A percentile compares a stretch with the other conserved stretches of the same genome.
Evolutionary conservation across 208 protist genomes (phyloP).

Genomic region (Hexamita inflata): DNA sequence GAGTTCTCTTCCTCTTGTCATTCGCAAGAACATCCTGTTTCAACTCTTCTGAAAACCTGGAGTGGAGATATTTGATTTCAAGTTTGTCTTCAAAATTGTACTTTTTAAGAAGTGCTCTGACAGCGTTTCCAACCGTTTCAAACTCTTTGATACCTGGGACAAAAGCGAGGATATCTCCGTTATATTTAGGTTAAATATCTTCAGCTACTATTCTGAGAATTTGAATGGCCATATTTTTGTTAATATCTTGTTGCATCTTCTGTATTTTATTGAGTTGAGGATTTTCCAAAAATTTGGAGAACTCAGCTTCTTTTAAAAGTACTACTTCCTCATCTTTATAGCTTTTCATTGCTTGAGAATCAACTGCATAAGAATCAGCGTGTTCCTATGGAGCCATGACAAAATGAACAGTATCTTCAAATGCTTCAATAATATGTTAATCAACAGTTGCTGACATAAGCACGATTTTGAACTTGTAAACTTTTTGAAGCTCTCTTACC

Average conservation of each 20-base stretch:
- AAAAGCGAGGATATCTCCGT: background rate
- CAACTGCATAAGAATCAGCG: too few relatives aligned
- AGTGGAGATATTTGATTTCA: background rate
- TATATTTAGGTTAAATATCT: background rate
- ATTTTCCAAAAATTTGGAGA: background rate
- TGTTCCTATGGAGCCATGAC: background rate
- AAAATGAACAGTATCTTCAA: background rate
- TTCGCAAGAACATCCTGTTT: background rate
- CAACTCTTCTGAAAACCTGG: background rate
- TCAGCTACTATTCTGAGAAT: background rate
- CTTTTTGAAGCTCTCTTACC: background rate
- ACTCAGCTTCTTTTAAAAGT: background rate
- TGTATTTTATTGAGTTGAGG: background rate
- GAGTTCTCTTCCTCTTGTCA: background rate
- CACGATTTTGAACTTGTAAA: background rate
- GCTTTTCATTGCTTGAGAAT: too few relatives aligned
- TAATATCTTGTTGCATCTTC: background rate
- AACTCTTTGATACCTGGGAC: background rate
- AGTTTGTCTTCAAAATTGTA: background rate
- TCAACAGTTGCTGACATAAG: background rate
- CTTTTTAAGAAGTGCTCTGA: background rate
- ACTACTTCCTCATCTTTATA: background rate
- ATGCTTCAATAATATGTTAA: background rate
- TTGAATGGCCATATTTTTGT: background rate
- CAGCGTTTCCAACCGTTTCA: background rate